Evolutionary conservation across 768 basidiomycete genomes (phyloP).

Genomic region (Collybia sordida): DNA sequence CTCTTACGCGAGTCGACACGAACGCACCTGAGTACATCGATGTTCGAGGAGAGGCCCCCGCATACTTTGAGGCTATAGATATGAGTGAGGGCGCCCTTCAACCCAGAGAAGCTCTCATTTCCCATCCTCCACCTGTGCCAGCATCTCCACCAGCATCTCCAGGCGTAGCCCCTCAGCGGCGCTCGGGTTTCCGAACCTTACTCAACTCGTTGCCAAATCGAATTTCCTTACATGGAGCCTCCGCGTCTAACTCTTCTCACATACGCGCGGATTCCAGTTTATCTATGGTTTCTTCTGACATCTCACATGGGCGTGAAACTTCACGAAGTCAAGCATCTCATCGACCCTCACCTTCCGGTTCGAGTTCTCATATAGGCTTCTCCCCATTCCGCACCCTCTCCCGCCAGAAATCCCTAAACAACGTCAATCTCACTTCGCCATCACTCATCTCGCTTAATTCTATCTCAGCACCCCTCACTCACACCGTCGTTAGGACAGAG

Average conservation of each 20-base stretch:
- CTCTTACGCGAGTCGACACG: slow-evolving; percentile 24
- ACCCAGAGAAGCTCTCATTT: not conserved
- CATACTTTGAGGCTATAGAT: slow-evolving; percentile 61
- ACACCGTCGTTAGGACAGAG: slow-evolving; percentile 70
- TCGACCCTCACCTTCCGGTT: slow-evolving; percentile 29
- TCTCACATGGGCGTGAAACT: slow-evolving; percentile 20
- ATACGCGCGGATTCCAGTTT: slow-evolving; percentile 28
- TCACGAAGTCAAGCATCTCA: slow-evolving; percentile 25
- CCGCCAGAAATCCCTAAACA: slow-evolving; percentile 44
- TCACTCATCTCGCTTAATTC: slow-evolving; percentile 71
- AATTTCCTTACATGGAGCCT: slow-evolving; percentile 25
- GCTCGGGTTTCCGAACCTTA: slow-evolving; percentile 51
- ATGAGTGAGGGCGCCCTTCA: slow-evolving; percentile 4
- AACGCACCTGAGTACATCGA: slow-evolving; percentile 15
- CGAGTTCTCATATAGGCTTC: slow-evolving; percentile 37
- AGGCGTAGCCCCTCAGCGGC: slow-evolving; percentile 22
- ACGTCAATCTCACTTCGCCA: slow-evolving; percentile 54
- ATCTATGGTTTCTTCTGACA: slow-evolving; percentile 22
- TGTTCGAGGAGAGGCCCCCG: slow-evolving; percentile 59
- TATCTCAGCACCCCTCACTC: slow-evolving; percentile 75
- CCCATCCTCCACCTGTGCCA: slow-evolving; percentile 12
- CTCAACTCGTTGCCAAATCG: slow-evolving; percentile 31
- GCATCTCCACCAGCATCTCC: slow-evolving; percentile 16
- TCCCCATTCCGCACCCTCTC: slow-evolving; percentile 49
- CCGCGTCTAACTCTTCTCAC: slow-evolving; percentile 22